Evolutionary conservation across 148 eudicot genomes (phyloP).

Genomic region (Suaeda aralocaspica): DNA sequence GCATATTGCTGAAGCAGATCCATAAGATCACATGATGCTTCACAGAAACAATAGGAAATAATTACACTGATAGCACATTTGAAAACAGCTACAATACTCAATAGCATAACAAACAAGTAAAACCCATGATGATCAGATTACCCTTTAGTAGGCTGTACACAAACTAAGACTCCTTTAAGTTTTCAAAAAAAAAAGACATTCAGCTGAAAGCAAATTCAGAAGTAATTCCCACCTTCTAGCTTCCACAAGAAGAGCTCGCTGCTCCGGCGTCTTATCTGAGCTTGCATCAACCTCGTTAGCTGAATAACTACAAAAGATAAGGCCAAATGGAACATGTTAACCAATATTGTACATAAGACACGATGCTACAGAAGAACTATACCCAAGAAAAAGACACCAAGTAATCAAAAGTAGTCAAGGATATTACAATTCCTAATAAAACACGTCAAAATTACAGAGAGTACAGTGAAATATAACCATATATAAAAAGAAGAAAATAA

Average conservation of each 20-base stretch:
- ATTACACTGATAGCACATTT: too few relatives aligned
- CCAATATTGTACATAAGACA: background rate
- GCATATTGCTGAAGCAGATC: background rate
- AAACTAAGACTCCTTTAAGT: too few relatives aligned
- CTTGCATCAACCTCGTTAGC: slow-evolving; percentile 46
- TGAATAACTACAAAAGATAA: slow-evolving; percentile 38
- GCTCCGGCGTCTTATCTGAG: slow-evolving; percentile 53
- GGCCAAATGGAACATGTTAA: background rate
- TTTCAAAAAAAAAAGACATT: too few relatives aligned
- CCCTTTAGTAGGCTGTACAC: too few relatives aligned
- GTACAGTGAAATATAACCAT: background rate
- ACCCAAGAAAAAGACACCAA: background rate
- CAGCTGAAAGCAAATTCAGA: too few relatives aligned
- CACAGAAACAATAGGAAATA: background rate
- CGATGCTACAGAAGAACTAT: background rate
- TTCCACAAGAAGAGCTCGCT: slow-evolving; percentile 72
- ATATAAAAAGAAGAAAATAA: background rate
- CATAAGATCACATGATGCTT: background rate
- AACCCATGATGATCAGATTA: too few relatives aligned
- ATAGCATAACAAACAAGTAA: too few relatives aligned
- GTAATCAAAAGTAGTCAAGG: background rate
- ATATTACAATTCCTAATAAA: background rate
- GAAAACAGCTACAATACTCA: too few relatives aligned
- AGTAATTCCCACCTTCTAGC: slow-evolving; percentile 54
- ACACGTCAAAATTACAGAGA: background rate